These are phyloP conservation scores for Penicillium carneum DNA, from an alignment of 2,329 filamentous ascomycete species.

Conservation along the genomic window DNA sequence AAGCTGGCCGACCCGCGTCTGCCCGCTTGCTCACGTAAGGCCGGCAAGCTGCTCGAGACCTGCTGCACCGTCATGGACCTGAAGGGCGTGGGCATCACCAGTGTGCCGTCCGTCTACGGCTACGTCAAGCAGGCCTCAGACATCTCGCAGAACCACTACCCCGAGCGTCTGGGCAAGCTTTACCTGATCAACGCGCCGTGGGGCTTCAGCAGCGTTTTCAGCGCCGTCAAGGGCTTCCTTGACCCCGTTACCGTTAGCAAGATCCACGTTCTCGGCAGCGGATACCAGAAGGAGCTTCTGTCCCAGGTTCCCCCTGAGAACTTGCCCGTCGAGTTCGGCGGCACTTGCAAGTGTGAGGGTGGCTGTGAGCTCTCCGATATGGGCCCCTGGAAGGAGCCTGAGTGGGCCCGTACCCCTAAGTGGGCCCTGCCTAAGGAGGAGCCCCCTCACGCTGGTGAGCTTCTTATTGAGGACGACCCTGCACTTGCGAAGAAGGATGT, in stretches of 20 bases:
- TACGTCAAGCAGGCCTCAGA: slow-evolving; percentile 85
- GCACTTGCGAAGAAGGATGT: slow-evolving; percentile 39
- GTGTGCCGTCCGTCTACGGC: slow-evolving; percentile 81
- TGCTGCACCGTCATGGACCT: slow-evolving; percentile 99
- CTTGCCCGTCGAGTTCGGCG: slow-evolving; percentile 84
- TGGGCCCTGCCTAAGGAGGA: slow-evolving; percentile 49
- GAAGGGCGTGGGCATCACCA: slow-evolving; percentile 87
- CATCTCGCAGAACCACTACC: slow-evolving; percentile 99
- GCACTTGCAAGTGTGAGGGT: slow-evolving; percentile 78
- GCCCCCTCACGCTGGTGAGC: slow-evolving; percentile 22
- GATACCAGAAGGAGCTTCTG: slow-evolving; percentile 84
- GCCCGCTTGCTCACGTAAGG: slow-evolving; percentile 92
- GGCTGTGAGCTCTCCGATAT: slow-evolving; percentile 87
- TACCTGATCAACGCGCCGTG: slow-evolving; percentile 98
- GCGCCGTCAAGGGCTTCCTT: slow-evolving; percentile 87
- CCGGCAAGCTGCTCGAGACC: slow-evolving; percentile 88
- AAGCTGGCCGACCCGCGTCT: slow-evolving; percentile 91
- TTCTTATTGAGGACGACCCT: slow-evolving; percentile 36
- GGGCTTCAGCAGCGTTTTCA: slow-evolving; percentile 89
- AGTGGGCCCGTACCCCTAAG: slow-evolving; percentile 55
- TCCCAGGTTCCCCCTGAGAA: slow-evolving; percentile 88
- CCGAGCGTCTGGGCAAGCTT: slow-evolving; percentile 91
- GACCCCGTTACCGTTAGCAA: slow-evolving; percentile 96
- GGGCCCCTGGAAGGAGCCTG: slow-evolving; percentile 76
- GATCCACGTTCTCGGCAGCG: slow-evolving; percentile 84